Evolutionary conservation across 768 basidiomycete species (phyloP), one percentile per base, ranked within the genome.

Genomic region (Kwoniella sp.): DNA sequence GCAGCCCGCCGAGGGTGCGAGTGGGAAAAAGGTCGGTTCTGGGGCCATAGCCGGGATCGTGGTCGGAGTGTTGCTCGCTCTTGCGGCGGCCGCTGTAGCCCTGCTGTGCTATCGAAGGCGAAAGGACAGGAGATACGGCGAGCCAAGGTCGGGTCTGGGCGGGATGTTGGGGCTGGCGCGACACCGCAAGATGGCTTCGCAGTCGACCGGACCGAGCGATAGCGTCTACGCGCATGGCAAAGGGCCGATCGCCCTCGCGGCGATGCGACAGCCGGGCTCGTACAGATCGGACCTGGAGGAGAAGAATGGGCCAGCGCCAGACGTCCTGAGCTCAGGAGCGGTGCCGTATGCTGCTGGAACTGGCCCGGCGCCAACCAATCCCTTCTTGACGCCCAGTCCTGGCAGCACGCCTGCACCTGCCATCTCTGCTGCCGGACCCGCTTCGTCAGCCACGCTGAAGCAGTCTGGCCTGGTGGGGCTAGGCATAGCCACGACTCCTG

Each of bases 31-130:
- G 29, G 51, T 37, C 3, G 11, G 60, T 17, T 27, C 38, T 17
- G 58, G 63, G 14, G 63, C 53, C 8, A 59, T 65, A n/a, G 63
- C 45, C 8, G 63, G 63, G 8, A 56, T 65, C 12, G 63, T 61
- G 17, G 32, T 57, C 31, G 63, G 63, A 5, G 51, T 56, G 5
- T 15, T 63, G 5, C 41, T 28, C 23, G 58, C 39, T 15, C 37
- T 60, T 6, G 47, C 25, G 9, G 6, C 50, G 20, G 45, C 42
- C 3, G 23, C 39, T 20, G 17, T 58, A 4, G 53, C 31, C 6
- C 29, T 59, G 3, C 40, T 59, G 2, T 56, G 40, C 34, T 23
- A 49, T 15, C n/a, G 50, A 34, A 51, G 41, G 19, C 23, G 47
- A 26, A 51, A 50, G 37, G 29, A 34, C 22, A 36, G 34, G 7